Base-by-base conservation (phyloP, 345 rosid species). In the Hevea brasiliensis region DNA sequence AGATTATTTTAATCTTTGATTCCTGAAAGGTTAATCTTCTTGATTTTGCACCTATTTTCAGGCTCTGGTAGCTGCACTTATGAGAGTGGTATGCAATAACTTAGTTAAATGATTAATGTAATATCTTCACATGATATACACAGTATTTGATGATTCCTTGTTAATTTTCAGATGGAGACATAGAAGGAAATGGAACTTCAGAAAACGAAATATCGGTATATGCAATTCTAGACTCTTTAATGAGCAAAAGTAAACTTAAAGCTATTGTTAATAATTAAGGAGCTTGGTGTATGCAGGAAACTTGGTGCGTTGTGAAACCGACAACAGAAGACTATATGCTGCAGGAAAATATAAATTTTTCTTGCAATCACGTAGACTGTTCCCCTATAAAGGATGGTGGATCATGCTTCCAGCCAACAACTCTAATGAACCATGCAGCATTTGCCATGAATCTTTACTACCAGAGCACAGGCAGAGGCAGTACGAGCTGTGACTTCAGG, bases 361-460 rank as follows among this genome's bases (percentile, higher is more conserved):
- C 79, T 17, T 75, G 78, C 64, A 37, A 61, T 45, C 59, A 68
- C n/a, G 67, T 75, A 21, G 61, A 57, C 26, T 68, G 73, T 24
- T 13, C 11, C 13, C 48, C 70, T 1, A 75, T 68, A 68, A 41
- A 48, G 7, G 67, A 58, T 24, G 73, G 78, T 32, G 78, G 82
- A 23, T 13, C 44, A 9, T 79, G 82, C 44, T 79, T 44, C 67
- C 44, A 8, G 7, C 78, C 78, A 11, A 9, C 70, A 47, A 69
- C 74, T 0, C 72, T 74, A 4, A 20, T 57, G 47, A 74, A 57
- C 71, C 82, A 79, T 70, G 78, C 82, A 20, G 42, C 78, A 3
- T 74, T 21, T 67, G 78, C 78, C 72, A 79, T 79, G 82, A 79
- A 79, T 42, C 75, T 68, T 37, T 79, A 69, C 58, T 79, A 69